These are phyloP conservation scores for Trypanosoma boissoni DNA, from an alignment of 208 protist genomes.

Conservation along the genomic window DNA sequence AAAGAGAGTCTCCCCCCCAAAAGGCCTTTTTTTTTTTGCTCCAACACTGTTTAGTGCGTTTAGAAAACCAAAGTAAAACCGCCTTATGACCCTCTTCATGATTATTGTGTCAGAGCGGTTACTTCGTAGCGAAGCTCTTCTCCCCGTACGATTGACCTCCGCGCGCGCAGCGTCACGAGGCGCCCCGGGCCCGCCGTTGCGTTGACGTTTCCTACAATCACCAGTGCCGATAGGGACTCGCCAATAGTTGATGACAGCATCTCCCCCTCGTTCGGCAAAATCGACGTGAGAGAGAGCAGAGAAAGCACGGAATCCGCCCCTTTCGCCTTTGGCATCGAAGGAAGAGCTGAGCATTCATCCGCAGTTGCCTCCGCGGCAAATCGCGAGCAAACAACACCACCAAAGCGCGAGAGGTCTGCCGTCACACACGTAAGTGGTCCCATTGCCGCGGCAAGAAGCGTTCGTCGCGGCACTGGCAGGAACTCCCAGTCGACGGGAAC, in stretches of 20 bases:
- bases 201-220: background rate
- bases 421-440: constrained; percentile 11
- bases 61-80: too few relatives aligned
- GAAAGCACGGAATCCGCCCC: constrained; percentile 4
- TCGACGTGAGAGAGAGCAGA: constrained; percentile 19
- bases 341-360: background rate
- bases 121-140: background rate
- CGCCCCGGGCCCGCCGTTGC: too few relatives aligned
- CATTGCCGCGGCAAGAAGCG: constrained; percentile 13
- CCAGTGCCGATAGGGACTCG: background rate
- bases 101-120: too few relatives aligned
- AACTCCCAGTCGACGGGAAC: constrained; percentile 17
- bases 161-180: background rate
- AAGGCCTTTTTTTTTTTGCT: too few relatives aligned
- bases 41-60: too few relatives aligned
- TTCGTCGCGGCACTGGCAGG: too few relatives aligned
- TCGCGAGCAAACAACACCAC: constrained; percentile 7
- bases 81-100: too few relatives aligned
- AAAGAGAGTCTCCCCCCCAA: too few relatives aligned
- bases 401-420: constrained; percentile 12
- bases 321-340: background rate
- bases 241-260: background rate
- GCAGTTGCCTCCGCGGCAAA: constrained; percentile 2
- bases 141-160: background rate
- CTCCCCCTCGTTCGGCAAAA: constrained; percentile 5